Evolutionary conservation across 2,329 filamentous ascomycete species (phyloP).

Genomic region (Alternaria rosae): DNA sequence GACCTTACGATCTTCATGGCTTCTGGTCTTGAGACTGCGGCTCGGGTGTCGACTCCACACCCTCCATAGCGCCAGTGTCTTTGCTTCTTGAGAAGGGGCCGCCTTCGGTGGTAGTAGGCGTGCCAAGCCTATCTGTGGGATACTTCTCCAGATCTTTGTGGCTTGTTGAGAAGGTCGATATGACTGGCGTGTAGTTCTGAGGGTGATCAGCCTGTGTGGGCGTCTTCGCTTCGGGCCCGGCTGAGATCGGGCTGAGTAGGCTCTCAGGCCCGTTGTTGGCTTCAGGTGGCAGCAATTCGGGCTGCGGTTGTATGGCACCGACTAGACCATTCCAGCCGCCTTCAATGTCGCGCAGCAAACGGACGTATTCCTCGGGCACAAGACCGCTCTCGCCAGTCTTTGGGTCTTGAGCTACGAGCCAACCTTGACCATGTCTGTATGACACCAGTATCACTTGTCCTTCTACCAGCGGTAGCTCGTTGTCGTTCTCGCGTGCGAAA

Average conservation of each 20-base stretch:
- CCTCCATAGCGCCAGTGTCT: slow-evolving; percentile 38
- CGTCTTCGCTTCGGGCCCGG: slow-evolving; percentile 49
- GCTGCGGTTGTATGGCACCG: slow-evolving; percentile 31
- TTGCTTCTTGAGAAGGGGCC: slow-evolving; percentile 25
- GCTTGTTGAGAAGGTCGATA: slow-evolving; percentile 61
- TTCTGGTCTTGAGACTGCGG: slow-evolving; percentile 19
- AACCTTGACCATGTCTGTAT: slow-evolving; percentile 94
- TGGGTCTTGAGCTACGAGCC: slow-evolving; percentile 95
- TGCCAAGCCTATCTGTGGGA: slow-evolving; percentile 52
- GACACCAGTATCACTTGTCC: slow-evolving; percentile 97
- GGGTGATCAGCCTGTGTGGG: slow-evolving; percentile 50
- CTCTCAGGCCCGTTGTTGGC: slow-evolving; percentile 34
- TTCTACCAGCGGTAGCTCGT: slow-evolving; percentile 89
- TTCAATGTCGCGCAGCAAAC: slow-evolving; percentile 89
- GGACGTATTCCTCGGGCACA: slow-evolving; percentile 95
- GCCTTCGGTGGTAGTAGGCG: slow-evolving; percentile 42
- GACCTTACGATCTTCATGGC: slow-evolving; percentile 12
- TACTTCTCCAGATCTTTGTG: slow-evolving; percentile 59
- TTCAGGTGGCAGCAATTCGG: slow-evolving; percentile 20
- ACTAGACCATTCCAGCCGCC: slow-evolving; percentile 70
- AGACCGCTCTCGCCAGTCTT: slow-evolving; percentile 92
- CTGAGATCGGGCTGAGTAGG: slow-evolving; percentile 43
- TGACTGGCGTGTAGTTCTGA: slow-evolving; percentile 53
- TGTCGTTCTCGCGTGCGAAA: slow-evolving; percentile 94
- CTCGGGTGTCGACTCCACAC: slow-evolving; percentile 27